Evolutionary conservation across 768 basidiomycete genomes (phyloP).

Genomic region (Glaciozyma martinii): DNA sequence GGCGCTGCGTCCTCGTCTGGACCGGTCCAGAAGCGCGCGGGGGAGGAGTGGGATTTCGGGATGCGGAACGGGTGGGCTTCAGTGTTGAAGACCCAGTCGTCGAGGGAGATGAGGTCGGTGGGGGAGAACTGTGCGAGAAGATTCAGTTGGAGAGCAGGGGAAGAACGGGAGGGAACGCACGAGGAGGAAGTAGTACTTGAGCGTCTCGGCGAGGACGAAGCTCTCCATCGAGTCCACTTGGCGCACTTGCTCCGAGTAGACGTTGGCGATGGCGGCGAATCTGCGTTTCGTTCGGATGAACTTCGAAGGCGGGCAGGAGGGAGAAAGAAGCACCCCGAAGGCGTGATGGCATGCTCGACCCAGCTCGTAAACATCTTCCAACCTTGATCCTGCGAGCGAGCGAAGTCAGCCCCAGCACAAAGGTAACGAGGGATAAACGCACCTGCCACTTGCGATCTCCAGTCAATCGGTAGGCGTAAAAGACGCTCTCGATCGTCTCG

Average conservation of each 20-base stretch:
- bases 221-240: slow-evolving; percentile 25
- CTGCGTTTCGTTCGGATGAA: not conserved
- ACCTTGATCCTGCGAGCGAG: slow-evolving; percentile 36
- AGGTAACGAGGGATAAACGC: not conserved
- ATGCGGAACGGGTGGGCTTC: slow-evolving; percentile 59
- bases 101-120: slow-evolving; percentile 50
- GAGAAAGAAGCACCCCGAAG: slow-evolving; percentile 1
- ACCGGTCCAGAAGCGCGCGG: slow-evolving; percentile 13
- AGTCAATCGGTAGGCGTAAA: slow-evolving; percentile 41
- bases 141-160: slow-evolving; percentile 56
- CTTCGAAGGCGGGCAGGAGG: not conserved
- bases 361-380: slow-evolving; percentile 43
- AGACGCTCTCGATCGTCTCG: slow-evolving; percentile 43
- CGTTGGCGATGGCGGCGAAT: slow-evolving; percentile 22
- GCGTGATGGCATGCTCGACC: slow-evolving; percentile 19
- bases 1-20: not conserved
- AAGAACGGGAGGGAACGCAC: not conserved
- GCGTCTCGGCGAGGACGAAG: slow-evolving; percentile 32
- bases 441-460: slow-evolving; percentile 44
- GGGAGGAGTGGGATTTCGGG: not conserved
- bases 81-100: slow-evolving; percentile 48
- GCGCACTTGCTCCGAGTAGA: not conserved
- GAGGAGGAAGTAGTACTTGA: slow-evolving; percentile 30
- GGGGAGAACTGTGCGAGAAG: slow-evolving; percentile 61
- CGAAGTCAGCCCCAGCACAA: not conserved